Percentiles rank a stretch among this genome's conserved stretches.
phyloP scores from a whole-genome alignment of 2,329 filamentous ascomycete species.

The Neofusicoccum parvum region DNA sequence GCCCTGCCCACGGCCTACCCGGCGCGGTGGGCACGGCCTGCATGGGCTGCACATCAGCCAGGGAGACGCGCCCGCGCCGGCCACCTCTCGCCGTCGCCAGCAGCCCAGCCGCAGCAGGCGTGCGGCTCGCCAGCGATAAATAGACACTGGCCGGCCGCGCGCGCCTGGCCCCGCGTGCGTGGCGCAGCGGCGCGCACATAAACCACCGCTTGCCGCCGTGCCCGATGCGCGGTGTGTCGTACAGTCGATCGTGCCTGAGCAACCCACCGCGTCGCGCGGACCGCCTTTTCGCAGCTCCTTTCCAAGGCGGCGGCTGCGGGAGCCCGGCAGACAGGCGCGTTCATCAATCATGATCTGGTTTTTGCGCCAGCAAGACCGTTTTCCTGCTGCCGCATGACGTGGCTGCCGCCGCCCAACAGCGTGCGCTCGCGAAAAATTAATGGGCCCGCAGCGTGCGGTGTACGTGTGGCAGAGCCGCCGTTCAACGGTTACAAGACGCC shows the following conservation, averaged over 20 bases:
- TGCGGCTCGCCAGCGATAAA: neutral
- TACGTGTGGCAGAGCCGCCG: constrained; percentile 10
- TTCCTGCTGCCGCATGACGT: constrained; percentile 16
- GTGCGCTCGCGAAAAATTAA: neutral
- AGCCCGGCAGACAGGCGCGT: neutral
- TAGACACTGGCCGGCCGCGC: neutral
- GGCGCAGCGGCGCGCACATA: too few species aligned
- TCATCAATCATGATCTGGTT: too few species aligned
- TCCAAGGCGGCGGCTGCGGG: constrained; percentile 6
- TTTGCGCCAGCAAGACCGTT: neutral
- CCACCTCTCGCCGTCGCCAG: too few species aligned
- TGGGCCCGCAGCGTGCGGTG: neutral
- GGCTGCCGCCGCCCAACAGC: constrained; percentile 4
- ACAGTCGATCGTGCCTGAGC: constrained; percentile 17
- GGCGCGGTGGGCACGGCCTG: too few species aligned
- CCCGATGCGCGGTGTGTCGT: constrained; percentile 12
- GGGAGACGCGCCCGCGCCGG: neutral
- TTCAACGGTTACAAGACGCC: neutral
- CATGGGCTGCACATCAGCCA: too few species aligned
- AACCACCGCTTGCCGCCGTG: neutral
- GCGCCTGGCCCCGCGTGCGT: neutral
- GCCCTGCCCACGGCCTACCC: too few species aligned
- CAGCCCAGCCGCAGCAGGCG: neutral
- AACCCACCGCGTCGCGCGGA: neutral
- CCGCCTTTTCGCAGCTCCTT: neutral